Base-by-base conservation (phyloP, 345 rosid species). In the Eucalyptus curtisii region DNA sequence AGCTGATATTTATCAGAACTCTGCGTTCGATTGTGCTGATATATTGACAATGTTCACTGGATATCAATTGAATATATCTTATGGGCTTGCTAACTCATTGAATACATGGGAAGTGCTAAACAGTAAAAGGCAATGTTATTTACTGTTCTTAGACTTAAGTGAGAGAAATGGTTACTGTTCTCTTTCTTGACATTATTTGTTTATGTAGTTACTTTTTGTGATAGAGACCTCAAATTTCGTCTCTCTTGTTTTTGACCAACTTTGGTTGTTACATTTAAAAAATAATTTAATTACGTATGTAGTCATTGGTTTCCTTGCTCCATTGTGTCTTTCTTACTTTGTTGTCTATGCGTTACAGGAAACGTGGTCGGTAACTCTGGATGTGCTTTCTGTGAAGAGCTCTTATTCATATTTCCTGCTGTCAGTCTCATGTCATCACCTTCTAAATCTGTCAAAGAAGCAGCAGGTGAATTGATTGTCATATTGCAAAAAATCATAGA, bases 381-480 rank as follows among this genome's bases (percentile, higher is more conserved):
- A 88, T 88, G 81, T 87, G 87, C 86, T 88, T 88, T 94, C 88
- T 88, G 91, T 68, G 96, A 93, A 89, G 99, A 97, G 92, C 95
- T 96, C 59, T 91, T 97, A 87, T 90, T 96, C 88, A 91, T 93
- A 91, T 95, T 95, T 92, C 99, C 98, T 88, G 90, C 91, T 87
- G 91, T 96, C 89, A 91, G 90, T 88, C 95, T 97, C 87, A 91
- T 97, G 94, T 96, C 99, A 33, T 95, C 97, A 86, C 95, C 98
- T 88, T 97, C 99, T 91, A 94, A 91, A 91, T 92, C 95, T 91
- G 91, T 96, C 88, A 97, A 96, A 93, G 95, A 91, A 91, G 93
- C 91, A 66, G 97, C 98, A 88, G 91, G 91, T 93, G 96, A 96
- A 90, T 94, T 96, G 91, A 95, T 97, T 89, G 88, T 92, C 90